These are phyloP conservation scores for Rhamnella rubrinervis DNA, from an alignment of 331 rosid genomes.

Conservation along the genomic window DNA sequence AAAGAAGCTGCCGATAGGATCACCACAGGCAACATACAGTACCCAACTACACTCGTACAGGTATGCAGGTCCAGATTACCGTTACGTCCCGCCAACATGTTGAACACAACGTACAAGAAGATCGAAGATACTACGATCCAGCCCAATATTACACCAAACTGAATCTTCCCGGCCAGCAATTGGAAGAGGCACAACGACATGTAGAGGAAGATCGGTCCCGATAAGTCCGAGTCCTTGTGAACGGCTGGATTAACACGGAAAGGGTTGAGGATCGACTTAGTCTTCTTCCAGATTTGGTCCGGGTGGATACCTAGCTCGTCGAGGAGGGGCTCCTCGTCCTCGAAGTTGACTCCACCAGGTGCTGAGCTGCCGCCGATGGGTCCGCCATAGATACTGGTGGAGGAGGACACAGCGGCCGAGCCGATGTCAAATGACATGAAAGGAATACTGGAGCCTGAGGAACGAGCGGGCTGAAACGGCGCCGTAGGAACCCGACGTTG, in stretches of 20 bases:
- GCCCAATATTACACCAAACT: conserved; percentile 90
- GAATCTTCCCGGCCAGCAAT: conserved; percentile 92
- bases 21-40: conserved; percentile 84
- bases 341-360: conserved; percentile 52
- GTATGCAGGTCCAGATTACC: conserved; percentile 90
- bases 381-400: conserved; percentile 59
- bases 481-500: conserved; percentile 82
- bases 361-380: conserved; percentile 46
- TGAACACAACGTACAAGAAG: conserved; percentile 86
- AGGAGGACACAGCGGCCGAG: conserved; percentile 69
- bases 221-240: conserved; percentile 83
- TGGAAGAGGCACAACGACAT: conserved; percentile 84
- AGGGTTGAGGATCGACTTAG: conserved; percentile 80
- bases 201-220: conserved; percentile 92
- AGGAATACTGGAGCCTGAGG: conserved; percentile 68
- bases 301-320: conserved; percentile 98
- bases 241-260: conserved; percentile 68
- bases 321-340: conserved; percentile 95
- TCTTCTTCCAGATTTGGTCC: conserved; percentile 90
- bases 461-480: conserved; percentile 78
- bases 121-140: conserved; percentile 94
- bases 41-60: conserved; percentile 92
- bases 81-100: conserved; percentile 90
- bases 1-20: conserved; percentile 73
- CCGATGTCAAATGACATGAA: conserved; percentile 96